Conservation (phyloP, 371 early-diverging fungal genomes). For the Mucor lusitanicus region DNA sequence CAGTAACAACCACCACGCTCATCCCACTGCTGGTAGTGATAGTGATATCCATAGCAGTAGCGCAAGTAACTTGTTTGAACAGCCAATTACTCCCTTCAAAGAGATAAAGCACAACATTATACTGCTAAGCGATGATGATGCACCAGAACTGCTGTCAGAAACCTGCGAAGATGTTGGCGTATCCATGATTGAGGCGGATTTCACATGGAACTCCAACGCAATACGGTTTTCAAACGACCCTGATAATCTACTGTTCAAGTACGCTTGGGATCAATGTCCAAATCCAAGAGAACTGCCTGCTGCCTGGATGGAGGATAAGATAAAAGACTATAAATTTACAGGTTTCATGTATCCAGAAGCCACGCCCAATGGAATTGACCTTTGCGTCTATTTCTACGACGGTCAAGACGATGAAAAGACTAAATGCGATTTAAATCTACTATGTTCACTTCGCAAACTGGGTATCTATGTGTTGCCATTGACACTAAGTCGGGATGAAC, state of each 20-base stretch:
- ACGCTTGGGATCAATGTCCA: slow-evolving; percentile 34
- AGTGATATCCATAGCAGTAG: background rate
- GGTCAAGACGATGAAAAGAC: slow-evolving; percentile 18
- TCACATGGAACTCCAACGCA: slow-evolving; percentile 34
- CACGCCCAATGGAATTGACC: slow-evolving; percentile 47
- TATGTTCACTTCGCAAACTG: slow-evolving; percentile 30
- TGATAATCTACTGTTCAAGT: slow-evolving; percentile 20
- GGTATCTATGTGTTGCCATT: slow-evolving; percentile 39
- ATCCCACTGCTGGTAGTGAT: background rate
- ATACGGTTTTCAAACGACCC: slow-evolving; percentile 15
- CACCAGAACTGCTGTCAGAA: slow-evolving; percentile 18
- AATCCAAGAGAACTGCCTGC: slow-evolving; percentile 21
- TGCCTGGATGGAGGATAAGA: slow-evolving; percentile 4
- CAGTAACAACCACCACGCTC: background rate
- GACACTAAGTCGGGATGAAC: slow-evolving; percentile 3
- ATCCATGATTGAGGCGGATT: slow-evolving; percentile 52
- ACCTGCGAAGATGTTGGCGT: slow-evolving; percentile 47
- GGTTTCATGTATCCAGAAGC: slow-evolving; percentile 39
- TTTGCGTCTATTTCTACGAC: slow-evolving; percentile 49
- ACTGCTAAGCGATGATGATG: slow-evolving; percentile 21
- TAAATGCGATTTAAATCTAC: slow-evolving; percentile 27
- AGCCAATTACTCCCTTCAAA: slow-evolving; percentile 24
- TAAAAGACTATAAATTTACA: slow-evolving; percentile 4
- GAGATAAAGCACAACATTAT: slow-evolving; percentile 39
- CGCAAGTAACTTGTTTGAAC: background rate